Conservation (phyloP, 2,329 filamentous ascomycete genomes). For the Mycogone perniciosa region DNA sequence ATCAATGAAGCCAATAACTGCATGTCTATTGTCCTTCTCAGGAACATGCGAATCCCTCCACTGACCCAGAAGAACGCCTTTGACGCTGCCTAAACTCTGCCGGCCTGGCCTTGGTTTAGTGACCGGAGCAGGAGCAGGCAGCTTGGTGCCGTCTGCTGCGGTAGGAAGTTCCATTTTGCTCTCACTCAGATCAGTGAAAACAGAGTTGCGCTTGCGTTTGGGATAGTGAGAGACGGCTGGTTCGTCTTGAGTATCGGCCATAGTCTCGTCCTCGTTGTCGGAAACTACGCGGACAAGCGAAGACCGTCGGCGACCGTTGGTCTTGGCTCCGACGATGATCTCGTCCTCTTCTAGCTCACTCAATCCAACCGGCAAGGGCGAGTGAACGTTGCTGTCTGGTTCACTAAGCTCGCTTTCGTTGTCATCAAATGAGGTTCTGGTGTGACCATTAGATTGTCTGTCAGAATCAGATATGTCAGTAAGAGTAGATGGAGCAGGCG, state of each 20-base stretch:
- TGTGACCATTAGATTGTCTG: constrained; percentile 26
- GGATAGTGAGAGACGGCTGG: constrained; percentile 36
- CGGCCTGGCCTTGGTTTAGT: constrained; percentile 25
- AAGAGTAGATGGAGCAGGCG: constrained; percentile 4
- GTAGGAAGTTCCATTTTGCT: constrained; percentile 37
- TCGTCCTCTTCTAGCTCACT: constrained; percentile 42
- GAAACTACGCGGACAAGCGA: constrained; percentile 29
- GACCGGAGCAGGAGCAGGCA: constrained; percentile 16
- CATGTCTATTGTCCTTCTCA: constrained; percentile 45
- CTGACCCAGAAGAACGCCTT: constrained; percentile 48
- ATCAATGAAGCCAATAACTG: constrained; percentile 58
- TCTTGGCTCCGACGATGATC: constrained; percentile 44
- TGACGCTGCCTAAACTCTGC: constrained; percentile 29
- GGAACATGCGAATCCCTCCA: constrained; percentile 54
- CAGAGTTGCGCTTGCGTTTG: constrained; percentile 50
- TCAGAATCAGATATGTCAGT: constrained; percentile 19
- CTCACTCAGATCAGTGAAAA: constrained; percentile 45
- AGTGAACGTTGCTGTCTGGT: constrained; percentile 28
- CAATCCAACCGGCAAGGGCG: constrained; percentile 32
- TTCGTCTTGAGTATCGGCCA: constrained; percentile 37
- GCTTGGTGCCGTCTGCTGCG: constrained; percentile 26
- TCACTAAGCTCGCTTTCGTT: constrained; percentile 41
- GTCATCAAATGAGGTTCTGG: constrained; percentile 28
- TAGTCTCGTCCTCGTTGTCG: constrained; percentile 36
- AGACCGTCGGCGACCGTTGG: constrained; percentile 31